phyloP scores from a whole-genome alignment of 2,329 filamentous ascomycete species.

The Periglandula ipomoeae region DNA sequence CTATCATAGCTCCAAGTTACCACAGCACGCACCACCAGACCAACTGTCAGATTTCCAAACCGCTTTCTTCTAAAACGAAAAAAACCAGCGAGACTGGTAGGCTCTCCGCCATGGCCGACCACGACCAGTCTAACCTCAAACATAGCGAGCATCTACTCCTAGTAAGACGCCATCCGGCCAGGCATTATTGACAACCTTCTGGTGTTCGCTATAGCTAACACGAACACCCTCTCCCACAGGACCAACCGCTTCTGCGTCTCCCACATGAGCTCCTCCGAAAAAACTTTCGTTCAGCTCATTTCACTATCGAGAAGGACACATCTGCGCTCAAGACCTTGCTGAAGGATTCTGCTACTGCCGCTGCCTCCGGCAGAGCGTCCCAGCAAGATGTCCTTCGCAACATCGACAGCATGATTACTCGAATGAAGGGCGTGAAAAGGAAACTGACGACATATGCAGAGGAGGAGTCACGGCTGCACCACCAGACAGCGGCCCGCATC shows the following conservation, averaged over 20 bases:
- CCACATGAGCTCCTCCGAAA: slow-evolving; percentile 88
- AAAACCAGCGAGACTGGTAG: neutral
- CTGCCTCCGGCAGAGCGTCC: slow-evolving; percentile 51
- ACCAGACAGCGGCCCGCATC: slow-evolving; percentile 66
- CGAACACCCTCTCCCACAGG: slow-evolving; percentile 40
- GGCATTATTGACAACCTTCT: no score
- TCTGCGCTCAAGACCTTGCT: slow-evolving; percentile 51
- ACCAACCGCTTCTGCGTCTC: slow-evolving; percentile 87
- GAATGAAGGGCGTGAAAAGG: slow-evolving; percentile 79
- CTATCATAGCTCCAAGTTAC: neutral
- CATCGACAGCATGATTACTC: slow-evolving; percentile 75
- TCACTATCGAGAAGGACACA: slow-evolving; percentile 64
- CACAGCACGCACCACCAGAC: neutral
- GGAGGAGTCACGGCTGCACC: slow-evolving; percentile 70
- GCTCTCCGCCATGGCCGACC: slow-evolving; percentile 43
- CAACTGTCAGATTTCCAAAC: neutral
- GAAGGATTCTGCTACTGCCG: slow-evolving; percentile 56
- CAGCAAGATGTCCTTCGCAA: slow-evolving; percentile 67
- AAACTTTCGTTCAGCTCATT: slow-evolving; percentile 83
- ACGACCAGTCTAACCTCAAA: slow-evolving; percentile 58
- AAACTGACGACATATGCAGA: slow-evolving; percentile 71
- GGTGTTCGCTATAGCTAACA: neutral
- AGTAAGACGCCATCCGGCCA: slow-evolving; percentile 31
- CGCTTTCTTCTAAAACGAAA: neutral
- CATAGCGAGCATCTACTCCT: slow-evolving; percentile 69